A percentile compares a stretch with the other conserved stretches of the same genome.
phyloP scores from a whole-genome alignment of 768 basidiomycete species.

The Grammothele lineata region DNA sequence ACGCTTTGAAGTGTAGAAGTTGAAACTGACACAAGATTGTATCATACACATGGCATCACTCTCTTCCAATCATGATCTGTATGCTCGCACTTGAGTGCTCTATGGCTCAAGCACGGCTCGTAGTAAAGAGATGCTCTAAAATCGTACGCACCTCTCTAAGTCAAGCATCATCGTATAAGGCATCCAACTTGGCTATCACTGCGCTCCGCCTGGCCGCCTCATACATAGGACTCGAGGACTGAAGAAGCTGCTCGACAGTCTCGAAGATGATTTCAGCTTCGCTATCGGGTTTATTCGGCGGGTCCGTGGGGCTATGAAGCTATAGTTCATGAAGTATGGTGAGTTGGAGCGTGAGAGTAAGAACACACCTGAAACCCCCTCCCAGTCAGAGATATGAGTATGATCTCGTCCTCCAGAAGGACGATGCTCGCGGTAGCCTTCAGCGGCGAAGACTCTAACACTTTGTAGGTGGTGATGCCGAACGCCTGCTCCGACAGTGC shows the following conservation, averaged over 20 bases:
- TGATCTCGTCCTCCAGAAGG: slow-evolving; percentile 48
- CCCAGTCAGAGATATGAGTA: slow-evolving; percentile 45
- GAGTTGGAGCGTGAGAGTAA: background rate
- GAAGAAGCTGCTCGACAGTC: slow-evolving; percentile 55
- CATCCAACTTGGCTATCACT: slow-evolving; percentile 46
- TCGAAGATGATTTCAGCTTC: slow-evolving; percentile 39
- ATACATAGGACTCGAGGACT: slow-evolving; percentile 52
- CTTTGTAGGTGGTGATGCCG: slow-evolving; percentile 45
- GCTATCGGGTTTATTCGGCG: slow-evolving; percentile 9
- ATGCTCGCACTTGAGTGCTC: too few relatives aligned
- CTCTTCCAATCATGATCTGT: too few relatives aligned
- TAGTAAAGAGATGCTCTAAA: too few relatives aligned
- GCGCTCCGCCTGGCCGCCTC: slow-evolving; percentile 40
- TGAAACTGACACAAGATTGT: too few relatives aligned
- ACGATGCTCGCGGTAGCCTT: slow-evolving; percentile 52
- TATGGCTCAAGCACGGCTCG: too few relatives aligned
- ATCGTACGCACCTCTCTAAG: too few relatives aligned
- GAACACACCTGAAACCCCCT: slow-evolving; percentile 51
- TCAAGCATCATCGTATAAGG: too few relatives aligned
- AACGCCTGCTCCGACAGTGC: slow-evolving; percentile 58
- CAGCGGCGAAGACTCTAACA: slow-evolving; percentile 34
- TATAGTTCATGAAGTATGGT: background rate
- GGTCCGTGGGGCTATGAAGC: slow-evolving; percentile 5
- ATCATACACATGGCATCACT: too few relatives aligned
- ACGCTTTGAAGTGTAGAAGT: too few relatives aligned